A percentile compares a stretch with the other conserved stretches of the same genome.
Evolutionary conservation across 2,329 filamentous ascomycete species (phyloP).

Genomic region (Cyphellophora attinorum): DNA sequence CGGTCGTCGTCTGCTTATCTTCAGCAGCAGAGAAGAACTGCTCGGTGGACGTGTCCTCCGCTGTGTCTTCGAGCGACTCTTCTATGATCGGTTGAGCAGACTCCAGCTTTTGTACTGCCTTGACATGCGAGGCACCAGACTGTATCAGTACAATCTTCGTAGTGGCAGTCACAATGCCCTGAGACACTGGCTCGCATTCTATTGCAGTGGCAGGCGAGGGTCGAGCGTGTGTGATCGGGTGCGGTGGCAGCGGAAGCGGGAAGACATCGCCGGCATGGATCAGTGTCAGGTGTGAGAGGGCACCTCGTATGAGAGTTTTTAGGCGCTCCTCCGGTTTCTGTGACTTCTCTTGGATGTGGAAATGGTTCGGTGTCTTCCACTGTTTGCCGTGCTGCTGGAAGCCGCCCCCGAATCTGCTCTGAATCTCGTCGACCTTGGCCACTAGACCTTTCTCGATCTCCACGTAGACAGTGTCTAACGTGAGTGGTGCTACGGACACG

Average conservation of each 20-base stretch:
- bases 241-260: conserved; percentile 63
- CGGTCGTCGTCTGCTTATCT: conserved; percentile 45
- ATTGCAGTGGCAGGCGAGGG: conserved; percentile 78
- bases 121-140: conserved; percentile 36
- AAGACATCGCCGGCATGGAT: conserved; percentile 79
- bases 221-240: conserved; percentile 77
- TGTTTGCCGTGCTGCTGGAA: conserved; percentile 19
- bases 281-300: conserved; percentile 61
- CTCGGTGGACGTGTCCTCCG: conserved; percentile 79
- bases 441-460: conserved; percentile 73
- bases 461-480: conserved; percentile 78
- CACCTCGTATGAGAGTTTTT: conserved; percentile 56
- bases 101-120: conserved; percentile 32
- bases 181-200: conserved; percentile 88
- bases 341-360: background rate
- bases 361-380: conserved; percentile 7
- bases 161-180: conserved; percentile 65
- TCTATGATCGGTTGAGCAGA: conserved; percentile 46
- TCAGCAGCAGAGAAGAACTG: conserved; percentile 89
- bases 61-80: conserved; percentile 49
- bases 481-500: conserved; percentile 68
- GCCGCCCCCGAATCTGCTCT: conserved; percentile 68
- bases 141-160: conserved; percentile 73
- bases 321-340: conserved; percentile 8
- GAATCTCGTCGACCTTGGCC: conserved; percentile 69